Evolutionary conservation across 768 basidiomycete species (phyloP).

Genomic region (Dendrothele bispora): DNA sequence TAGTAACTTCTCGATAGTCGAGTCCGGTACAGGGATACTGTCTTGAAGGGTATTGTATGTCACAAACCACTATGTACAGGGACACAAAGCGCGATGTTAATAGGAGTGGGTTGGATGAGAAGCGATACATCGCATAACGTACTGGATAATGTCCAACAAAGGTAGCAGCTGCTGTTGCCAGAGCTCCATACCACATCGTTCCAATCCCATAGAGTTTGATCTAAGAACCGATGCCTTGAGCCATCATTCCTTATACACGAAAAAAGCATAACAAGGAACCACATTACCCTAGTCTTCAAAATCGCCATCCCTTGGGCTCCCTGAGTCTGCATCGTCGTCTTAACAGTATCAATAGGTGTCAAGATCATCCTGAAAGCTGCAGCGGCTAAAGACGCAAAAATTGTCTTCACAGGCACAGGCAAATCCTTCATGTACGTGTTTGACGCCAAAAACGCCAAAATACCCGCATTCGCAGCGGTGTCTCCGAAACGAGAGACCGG

Average conservation of each 20-base stretch:
- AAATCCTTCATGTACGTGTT: constrained; percentile 69
- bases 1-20: constrained; percentile 53
- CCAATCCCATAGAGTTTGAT: constrained; percentile 74
- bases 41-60: constrained; percentile 82
- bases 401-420: constrained; percentile 68
- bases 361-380: constrained; percentile 89
- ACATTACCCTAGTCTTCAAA: constrained; percentile 60
- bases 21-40: constrained; percentile 57
- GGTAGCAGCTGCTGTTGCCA: constrained; percentile 91
- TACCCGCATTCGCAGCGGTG: constrained; percentile 92
- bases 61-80: constrained; percentile 72
- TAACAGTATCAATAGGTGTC: constrained; percentile 91
- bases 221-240: constrained; percentile 32
- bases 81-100: neutral
- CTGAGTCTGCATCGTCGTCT: constrained; percentile 94
- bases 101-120: neutral
- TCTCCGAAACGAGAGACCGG: constrained; percentile 88
- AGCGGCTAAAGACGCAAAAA: constrained; percentile 76
- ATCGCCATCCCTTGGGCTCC: constrained; percentile 70
- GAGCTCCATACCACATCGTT: constrained; percentile 85
- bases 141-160: constrained; percentile 92
- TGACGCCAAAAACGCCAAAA: constrained; percentile 79
- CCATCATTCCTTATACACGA: neutral
- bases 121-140: neutral
- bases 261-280: neutral